Evolutionary conservation across 2,329 filamentous ascomycete genomes (phyloP), one percentile per base, ranked within the genome.

Genomic region (Monosporascus sp.): DNA sequence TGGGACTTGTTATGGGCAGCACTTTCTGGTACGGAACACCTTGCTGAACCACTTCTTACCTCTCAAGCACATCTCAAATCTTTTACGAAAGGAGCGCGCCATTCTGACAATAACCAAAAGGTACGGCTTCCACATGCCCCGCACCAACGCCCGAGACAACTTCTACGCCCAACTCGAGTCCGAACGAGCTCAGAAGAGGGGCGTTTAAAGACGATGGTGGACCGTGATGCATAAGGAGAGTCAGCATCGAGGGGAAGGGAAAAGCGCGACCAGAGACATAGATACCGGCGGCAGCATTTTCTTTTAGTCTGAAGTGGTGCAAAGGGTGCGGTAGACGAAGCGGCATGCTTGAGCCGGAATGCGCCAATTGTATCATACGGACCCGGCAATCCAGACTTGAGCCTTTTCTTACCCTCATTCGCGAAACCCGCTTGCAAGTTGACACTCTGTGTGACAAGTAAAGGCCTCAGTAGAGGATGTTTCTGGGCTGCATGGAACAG

Each of bases 101-200:
- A 53, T 51, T 45, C 58, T 61, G 56, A 62, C 53, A 24, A 47
- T 31, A 17, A 20, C 25, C 11, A 52, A 58, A 59, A 84, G 81
- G 81, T 81, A 83, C 75, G 81, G 81, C 68, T 84, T 68, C 74
- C 81, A 84, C 73, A 72, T 83, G 65, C 81, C 81, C 61, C 80
- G 81, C 69, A 82, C 78, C 65, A 68, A 76, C 65, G 75, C 74
- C 59, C 81, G 81, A 66, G 81, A 84, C 71, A 71, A 71, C 69
- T 77, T 75, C 77, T 83, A 83, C 74, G 69, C 70, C 70, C 75
- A 81, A 71, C 71, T 83, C 57, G 81, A 84, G 74, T 74, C 76
- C 62, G 70, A 82, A 70, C 79, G 80, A 54, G 78, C 78, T 52
- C 71, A 68, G 7, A 67, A 57, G 59, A 53, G 52, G 37, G 56